A percentile compares a stretch with the other conserved stretches of the same genome.
Evolutionary conservation across 2,329 filamentous ascomycete genomes (phyloP).

Genomic region (Dothideomycetes sp.): DNA sequence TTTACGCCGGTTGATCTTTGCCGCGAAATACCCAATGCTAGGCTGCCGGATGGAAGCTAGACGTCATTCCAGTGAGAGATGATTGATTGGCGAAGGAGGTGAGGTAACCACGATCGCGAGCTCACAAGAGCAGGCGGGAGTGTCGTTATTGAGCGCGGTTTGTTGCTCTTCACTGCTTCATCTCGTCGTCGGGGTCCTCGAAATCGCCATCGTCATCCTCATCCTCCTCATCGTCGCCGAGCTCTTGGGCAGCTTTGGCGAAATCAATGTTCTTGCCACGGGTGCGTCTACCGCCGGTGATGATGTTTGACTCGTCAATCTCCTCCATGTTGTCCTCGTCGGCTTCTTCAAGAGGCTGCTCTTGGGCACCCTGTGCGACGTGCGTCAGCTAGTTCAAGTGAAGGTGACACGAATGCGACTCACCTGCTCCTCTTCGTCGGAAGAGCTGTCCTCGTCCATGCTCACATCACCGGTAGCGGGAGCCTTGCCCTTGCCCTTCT

Average conservation of each 20-base stretch:
- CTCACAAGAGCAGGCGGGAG: too few species aligned
- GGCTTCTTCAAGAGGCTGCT: conserved; percentile 8
- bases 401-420: background rate
- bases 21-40: background rate
- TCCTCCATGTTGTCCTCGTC: conserved; percentile 50
- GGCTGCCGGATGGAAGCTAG: background rate
- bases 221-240: conserved; percentile 62
- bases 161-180: conserved; percentile 43
- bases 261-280: conserved; percentile 90
- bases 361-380: conserved; percentile 1
- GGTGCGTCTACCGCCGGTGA: conserved; percentile 67
- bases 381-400: conserved; percentile 5
- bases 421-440: conserved; percentile 51
- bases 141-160: too few species aligned
- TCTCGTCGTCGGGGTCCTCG: conserved; percentile 55
- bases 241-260: conserved; percentile 75
- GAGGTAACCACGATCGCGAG: too few species aligned
- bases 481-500: conserved; percentile 86
- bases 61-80: too few species aligned
- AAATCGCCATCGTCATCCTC: conserved; percentile 60
- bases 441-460: conserved; percentile 59
- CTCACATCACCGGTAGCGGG: conserved; percentile 48
- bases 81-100: too few species aligned
- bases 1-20: background rate
- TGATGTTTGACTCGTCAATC: conserved; percentile 75